Base-by-base conservation (phyloP, 176 grass and related monocot genomes). In the Oropetium thomaeum region DNA sequence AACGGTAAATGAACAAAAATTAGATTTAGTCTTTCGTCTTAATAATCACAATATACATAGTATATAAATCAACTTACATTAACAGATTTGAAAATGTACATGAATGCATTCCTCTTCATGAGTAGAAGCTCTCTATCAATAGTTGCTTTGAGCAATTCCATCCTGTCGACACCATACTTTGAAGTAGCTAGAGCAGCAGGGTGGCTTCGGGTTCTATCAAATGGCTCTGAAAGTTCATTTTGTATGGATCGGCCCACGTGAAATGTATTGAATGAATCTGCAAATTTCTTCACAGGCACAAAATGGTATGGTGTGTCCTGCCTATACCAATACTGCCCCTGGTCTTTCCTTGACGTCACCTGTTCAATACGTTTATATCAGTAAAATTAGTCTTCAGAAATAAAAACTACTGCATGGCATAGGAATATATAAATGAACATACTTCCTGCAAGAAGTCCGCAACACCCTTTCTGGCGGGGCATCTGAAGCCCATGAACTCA, bases 381-480 rank as follows among this genome's bases (percentile, higher is more conserved):
- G 81, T 63, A 48, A 10, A 79, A 26, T 34, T 61, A 44, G 51
- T 72, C 39, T 84, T 71, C 25, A 14, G 61, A 53, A 48, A 71
- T 58, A 20, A 79, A 16, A 54, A 83, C 35, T 12, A 48, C 14
- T 30, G 71, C 28, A 55, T 69, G 20, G 26, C 1, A 76, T 43
- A 44, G 9, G 7, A 67, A 79, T 38, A 51, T 72, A 54, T 52
- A 71, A 57, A 59, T 67, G 26, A 37, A 80, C 81, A 49, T 90
- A 97, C 93, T 71, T 97, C 93, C 63, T 97, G 90, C 49, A 97
- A 86, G 77, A 97, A 97, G 76, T 97, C 93, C 7, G 93, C 93
- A 35, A 89, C 88, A 71, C 88, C 93, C 78, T 97, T 97, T 81
- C 93, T 88, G 27, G 87, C 40, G 4, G 93, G 93, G 59, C 93